Evolutionary conservation across 805 yeast species (phyloP), one percentile per base, ranked within the genome.

Genomic region (Geotrichum ghanense): DNA sequence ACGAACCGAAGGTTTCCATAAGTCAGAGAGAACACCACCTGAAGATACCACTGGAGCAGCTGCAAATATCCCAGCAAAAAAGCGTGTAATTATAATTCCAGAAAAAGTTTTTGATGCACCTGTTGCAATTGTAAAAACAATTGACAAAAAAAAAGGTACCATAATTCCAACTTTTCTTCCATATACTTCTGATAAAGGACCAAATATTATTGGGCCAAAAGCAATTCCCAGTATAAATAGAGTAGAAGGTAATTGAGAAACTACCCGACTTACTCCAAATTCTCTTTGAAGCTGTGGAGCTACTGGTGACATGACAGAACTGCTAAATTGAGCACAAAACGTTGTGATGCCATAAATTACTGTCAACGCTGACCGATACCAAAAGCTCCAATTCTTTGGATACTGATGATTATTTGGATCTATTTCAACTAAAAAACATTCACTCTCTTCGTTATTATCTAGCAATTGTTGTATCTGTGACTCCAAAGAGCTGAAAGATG

Each of bases 341-440:
- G 75, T 70, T 22, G 63, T 61, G 37, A 66, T 47, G 2, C 68
- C 72, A 48, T 60, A 72, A 22, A 65, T 45, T 4, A 65, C 49
- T 0, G 76, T 72, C 41, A 72, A 72, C 19, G 51, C 23, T 10
- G 62, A 50, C 53, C 69, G 71, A 47, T 59, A 52, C 31, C 42
- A 12, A 3, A 61, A 35, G 0, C 78, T 67, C 81, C 83, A 78
- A 54, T 78, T 76, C 25, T 63, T 53, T 1, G 84, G 83, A 49
- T 72, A n/a, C n/a, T n/a, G n/a, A n/a, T n/a, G n/a, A n/a, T n/a
- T n/a, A n/a, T n/a, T n/a, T n/a, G n/a, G n/a, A n/a, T n/a, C n/a
- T n/a, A n/a, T n/a, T n/a, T n/a, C n/a, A n/a, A n/a, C n/a, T n/a
- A n/a, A n/a, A n/a, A n/a, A n/a, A n/a, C n/a, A n/a, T n/a, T n/a